Conservation (phyloP, 345 rosid genomes). For the Boechera retrofracta region DNA sequence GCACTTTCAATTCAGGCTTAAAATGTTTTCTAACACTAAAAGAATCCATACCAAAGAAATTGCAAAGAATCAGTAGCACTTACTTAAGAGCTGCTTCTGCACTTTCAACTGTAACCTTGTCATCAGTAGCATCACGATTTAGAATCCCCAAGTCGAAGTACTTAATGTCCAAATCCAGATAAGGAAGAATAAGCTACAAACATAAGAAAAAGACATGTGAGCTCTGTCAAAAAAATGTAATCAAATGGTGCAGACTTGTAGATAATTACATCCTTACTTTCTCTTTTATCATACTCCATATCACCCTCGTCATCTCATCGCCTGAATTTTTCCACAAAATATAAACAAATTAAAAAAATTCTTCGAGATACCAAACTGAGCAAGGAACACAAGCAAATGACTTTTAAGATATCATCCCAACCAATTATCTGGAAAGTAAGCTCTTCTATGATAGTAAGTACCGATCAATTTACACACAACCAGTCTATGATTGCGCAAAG, state of each 20-base stretch:
- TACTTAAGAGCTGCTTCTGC: conserved; percentile 90
- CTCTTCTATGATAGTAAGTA: background rate
- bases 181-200: conserved; percentile 84
- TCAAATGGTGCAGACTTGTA: background rate
- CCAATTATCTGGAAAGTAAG: background rate
- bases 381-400: background rate
- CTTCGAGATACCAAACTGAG: background rate
- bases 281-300: conserved; percentile 86
- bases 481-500: background rate
- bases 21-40: background rate
- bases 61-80: conserved; percentile 38
- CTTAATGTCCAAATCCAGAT: conserved; percentile 82
- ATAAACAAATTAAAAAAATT: conserved; percentile 3
- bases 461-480: conserved; percentile 16
- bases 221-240: conserved; percentile 2
- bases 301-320: conserved; percentile 96
- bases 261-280: conserved; percentile 55
- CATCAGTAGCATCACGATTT: conserved; percentile 91
- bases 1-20: background rate
- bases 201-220: conserved; percentile 33
- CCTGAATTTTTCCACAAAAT: conserved; percentile 45
- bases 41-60: conserved; percentile 7
- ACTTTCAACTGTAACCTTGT: conserved; percentile 80
- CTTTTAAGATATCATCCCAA: background rate
- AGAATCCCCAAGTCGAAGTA: conserved; percentile 90